These are phyloP conservation scores for Isatis lusitanica DNA, from an alignment of 441 rosid genomes.

Conservation along the genomic window DNA sequence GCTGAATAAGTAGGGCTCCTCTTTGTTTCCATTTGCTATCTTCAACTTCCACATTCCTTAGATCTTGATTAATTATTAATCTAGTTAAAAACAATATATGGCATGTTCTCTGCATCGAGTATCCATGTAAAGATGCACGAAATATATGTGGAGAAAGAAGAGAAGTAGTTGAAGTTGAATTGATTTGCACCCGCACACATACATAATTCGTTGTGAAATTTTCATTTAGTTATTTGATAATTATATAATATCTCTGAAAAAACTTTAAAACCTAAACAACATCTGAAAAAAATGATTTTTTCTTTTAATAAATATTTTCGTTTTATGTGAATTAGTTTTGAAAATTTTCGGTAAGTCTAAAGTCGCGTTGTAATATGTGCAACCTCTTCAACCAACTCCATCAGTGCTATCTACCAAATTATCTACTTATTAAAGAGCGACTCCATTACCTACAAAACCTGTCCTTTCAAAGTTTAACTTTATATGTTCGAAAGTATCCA, in stretches of 20 bases:
- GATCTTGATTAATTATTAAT: constrained; percentile 5
- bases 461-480: no score
- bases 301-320: not conserved
- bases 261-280: not conserved
- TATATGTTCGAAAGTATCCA: no score
- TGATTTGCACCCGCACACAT: constrained; percentile 21
- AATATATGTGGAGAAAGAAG: constrained; percentile 30
- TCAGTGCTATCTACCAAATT: no score
- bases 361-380: not conserved
- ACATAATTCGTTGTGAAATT: constrained; percentile 15
- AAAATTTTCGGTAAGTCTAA: not conserved
- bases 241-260: not conserved
- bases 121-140: constrained; percentile 17
- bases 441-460: not conserved
- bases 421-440: no score
- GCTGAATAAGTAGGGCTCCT: constrained; percentile 52
- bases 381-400: not conserved
- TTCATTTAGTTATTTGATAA: not conserved
- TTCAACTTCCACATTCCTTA: constrained; percentile 64
- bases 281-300: not conserved
- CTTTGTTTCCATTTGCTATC: constrained; percentile 43
- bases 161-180: constrained; percentile 14
- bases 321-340: not conserved
- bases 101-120: not conserved
- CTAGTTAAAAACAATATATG: not conserved